Conservation (phyloP, 2,329 filamentous ascomycete species). For the Pseudogymnoascus verrucosus region DNA sequence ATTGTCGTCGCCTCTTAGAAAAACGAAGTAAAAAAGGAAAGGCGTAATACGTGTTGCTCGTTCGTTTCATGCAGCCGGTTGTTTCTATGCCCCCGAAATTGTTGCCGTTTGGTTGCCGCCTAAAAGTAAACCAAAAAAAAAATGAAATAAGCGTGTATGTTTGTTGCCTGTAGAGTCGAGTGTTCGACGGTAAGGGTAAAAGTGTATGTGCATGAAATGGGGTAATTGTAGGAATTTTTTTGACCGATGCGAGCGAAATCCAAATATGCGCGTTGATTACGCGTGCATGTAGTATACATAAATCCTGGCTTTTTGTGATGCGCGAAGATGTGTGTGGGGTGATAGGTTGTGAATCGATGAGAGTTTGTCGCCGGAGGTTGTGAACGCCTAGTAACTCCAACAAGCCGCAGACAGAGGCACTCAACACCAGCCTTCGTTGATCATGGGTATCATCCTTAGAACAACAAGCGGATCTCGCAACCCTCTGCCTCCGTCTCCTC, state of each 20-base stretch:
- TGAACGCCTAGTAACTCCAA: neutral
- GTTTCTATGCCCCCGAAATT: neutral
- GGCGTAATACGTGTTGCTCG: conserved; percentile 6
- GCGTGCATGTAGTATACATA: neutral
- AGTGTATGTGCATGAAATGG: neutral
- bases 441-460: conserved; percentile 21
- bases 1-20: neutral
- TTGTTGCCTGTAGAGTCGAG: neutral
- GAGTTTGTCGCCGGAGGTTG: neutral
- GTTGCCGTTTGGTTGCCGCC: neutral
- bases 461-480: conserved; percentile 28
- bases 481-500: conserved; percentile 15
- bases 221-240: neutral
- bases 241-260: neutral
- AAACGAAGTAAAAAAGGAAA: neutral
- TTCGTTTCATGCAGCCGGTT: neutral
- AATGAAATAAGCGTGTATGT: neutral
- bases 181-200: neutral
- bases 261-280: neutral
- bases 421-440: neutral
- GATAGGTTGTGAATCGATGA: neutral
- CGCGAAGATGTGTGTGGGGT: neutral
- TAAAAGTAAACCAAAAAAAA: neutral
- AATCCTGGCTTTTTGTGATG: neutral
- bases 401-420: neutral